Percentiles rank a stretch among this genome's conserved stretches.
phyloP scores from a whole-genome alignment of 2,329 filamentous ascomycete genomes.

The Colletotrichum filicis region DNA sequence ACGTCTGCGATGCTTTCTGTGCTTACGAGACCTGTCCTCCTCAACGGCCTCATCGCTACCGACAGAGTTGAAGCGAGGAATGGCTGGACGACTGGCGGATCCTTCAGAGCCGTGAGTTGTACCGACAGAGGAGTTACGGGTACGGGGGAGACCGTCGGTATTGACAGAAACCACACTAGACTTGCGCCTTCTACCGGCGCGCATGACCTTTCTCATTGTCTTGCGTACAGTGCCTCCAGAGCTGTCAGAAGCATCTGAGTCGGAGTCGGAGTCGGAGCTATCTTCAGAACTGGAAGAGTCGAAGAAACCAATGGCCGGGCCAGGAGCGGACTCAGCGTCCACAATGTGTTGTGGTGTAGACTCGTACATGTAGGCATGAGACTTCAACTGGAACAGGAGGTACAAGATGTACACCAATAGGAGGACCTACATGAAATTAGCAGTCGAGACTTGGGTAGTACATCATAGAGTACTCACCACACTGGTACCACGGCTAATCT shows the following conservation, averaged over 20 bases:
- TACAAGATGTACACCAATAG: constrained; percentile 86
- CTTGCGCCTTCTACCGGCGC: constrained; percentile 77
- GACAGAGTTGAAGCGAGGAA: constrained; percentile 49
- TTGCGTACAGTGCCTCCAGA: constrained; percentile 75
- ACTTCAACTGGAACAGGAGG: constrained; percentile 90
- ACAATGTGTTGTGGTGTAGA: constrained; percentile 93
- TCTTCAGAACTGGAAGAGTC: constrained; percentile 73
- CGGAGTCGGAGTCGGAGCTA: constrained; percentile 70
- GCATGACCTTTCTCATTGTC: constrained; percentile 80
- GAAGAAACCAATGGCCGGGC: constrained; percentile 84
- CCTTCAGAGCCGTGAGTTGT: constrained; percentile 52
- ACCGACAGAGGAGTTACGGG: constrained; percentile 55
- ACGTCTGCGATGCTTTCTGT: constrained; percentile 49
- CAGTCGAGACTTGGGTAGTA: constrained; percentile 5
- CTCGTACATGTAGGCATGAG: constrained; percentile 91
- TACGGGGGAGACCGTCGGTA: constrained; percentile 48
- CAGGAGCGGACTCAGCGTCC: constrained; percentile 89
- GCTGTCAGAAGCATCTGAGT: constrained; percentile 72
- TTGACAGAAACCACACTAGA: constrained; percentile 79
- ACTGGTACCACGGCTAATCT: constrained; percentile 90
- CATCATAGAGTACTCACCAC: constrained; percentile 65
- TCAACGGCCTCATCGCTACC: constrained; percentile 57
- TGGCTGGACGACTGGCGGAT: constrained; percentile 48
- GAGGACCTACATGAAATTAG: constrained; percentile 65
- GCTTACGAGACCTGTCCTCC: constrained; percentile 52